Evolutionary conservation across 352 stramenopile genomes (phyloP).

Genomic region (Phytopythium sindhum): DNA sequence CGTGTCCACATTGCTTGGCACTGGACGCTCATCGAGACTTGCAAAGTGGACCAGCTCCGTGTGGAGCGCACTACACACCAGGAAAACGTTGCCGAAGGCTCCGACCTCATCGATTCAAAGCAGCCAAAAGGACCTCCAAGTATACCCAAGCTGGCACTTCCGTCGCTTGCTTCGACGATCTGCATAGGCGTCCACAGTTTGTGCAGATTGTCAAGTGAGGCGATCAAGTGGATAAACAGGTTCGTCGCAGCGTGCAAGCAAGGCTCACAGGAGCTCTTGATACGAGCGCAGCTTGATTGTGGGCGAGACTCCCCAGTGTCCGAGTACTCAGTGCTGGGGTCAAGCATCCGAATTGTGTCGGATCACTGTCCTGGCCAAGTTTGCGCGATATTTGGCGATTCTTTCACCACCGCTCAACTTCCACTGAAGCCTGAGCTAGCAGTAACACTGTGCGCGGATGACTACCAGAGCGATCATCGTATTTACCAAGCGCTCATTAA

Average conservation of each 20-base stretch:
- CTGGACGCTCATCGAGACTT: not conserved
- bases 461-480: not conserved
- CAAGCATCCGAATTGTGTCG: not conserved
- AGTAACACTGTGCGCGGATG: not conserved
- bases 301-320: not conserved
- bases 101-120: not conserved
- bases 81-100: not conserved
- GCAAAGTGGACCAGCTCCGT: not conserved
- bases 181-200: not conserved
- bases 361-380: conserved; percentile 1
- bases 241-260: not conserved
- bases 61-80: not conserved
- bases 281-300: not conserved
- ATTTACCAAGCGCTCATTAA: not conserved
- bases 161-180: not conserved
- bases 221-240: not conserved
- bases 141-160: not conserved
- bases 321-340: not conserved
- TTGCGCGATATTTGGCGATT: not conserved
- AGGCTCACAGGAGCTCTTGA: not conserved
- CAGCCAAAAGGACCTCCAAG: not conserved
- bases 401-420: not conserved
- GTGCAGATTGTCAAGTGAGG: not conserved
- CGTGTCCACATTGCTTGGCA: not conserved
- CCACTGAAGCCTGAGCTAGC: not conserved